These are phyloP conservation scores for Polyporus tsugae DNA, from an alignment of 1,284 basidiomycete genomes.

Conservation along the genomic window DNA sequence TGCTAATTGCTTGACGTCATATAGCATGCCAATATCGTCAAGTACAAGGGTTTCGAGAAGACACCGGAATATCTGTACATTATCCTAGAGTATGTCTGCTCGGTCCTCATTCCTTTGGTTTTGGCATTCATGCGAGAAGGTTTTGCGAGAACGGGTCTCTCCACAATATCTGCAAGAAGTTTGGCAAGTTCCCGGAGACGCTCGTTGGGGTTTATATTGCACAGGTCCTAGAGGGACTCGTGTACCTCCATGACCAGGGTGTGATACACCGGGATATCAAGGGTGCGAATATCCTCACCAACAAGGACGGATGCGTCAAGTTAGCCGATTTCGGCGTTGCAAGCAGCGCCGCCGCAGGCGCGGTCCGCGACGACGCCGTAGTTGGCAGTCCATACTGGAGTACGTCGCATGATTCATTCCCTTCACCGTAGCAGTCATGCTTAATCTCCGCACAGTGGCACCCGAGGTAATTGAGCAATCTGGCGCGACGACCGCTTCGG, in stretches of 20 bases:
- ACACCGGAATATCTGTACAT: conserved; percentile 95
- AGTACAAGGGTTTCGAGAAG: conserved; percentile 98
- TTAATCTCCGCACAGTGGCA: conserved; percentile 71
- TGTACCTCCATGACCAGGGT: conserved; percentile 97
- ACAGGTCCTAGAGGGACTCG: conserved; percentile 91
- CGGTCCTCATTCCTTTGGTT: conserved; percentile 2
- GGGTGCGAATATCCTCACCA: conserved; percentile 97
- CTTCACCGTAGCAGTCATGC: conserved; percentile 27
- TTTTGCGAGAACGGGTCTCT: conserved; percentile 99
- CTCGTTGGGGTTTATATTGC: conserved; percentile 97
- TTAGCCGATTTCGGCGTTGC: conserved; percentile 95
- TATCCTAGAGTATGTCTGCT: conserved; percentile 79
- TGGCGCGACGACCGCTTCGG: conserved; percentile 95
- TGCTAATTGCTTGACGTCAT: conserved; percentile 14
- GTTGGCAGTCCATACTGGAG: conserved; percentile 99
- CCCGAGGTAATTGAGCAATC: conserved; percentile 98
- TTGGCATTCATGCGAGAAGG: conserved; percentile 47
- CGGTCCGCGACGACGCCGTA: conserved; percentile 84
- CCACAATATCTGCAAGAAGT: conserved; percentile 94
- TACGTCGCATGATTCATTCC: conserved; percentile 47
- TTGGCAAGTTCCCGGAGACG: conserved; percentile 97
- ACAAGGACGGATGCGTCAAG: conserved; percentile 97
- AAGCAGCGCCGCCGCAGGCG: conserved; percentile 74
- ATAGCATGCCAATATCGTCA: conserved; percentile 94
- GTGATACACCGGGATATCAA: conserved; percentile 99